Conservation (phyloP, 2,329 filamentous ascomycete species). For the Plenodomus lindquistii region DNA sequence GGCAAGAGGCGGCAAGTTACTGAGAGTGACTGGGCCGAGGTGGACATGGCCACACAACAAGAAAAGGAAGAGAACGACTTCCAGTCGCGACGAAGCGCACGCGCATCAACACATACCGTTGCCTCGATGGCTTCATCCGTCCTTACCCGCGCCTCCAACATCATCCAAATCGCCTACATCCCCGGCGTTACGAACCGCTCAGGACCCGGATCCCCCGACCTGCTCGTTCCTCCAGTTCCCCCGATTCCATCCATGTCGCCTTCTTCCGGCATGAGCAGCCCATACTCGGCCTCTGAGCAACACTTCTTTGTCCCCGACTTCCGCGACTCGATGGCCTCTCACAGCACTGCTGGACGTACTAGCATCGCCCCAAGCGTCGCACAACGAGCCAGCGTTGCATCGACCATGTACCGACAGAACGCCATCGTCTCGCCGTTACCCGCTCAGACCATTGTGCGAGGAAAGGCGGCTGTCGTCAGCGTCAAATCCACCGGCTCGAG, state of each 20-base stretch:
- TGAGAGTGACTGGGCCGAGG: conserved; percentile 61
- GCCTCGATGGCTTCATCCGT: conserved; percentile 94
- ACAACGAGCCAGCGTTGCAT: conserved; percentile 68
- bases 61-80: conserved; percentile 63
- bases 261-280: conserved; percentile 61
- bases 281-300: conserved; percentile 67
- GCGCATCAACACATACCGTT: conserved; percentile 82
- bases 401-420: conserved; percentile 91
- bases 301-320: conserved; percentile 95
- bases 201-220: conserved; percentile 76
- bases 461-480: conserved; percentile 90
- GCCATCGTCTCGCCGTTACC: conserved; percentile 78
- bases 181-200: conserved; percentile 94
- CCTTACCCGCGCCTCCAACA: conserved; percentile 93
- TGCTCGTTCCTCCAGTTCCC: conserved; percentile 88
- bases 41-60: conserved; percentile 55
- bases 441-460: conserved; percentile 83
- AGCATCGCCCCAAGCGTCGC: conserved; percentile 56
- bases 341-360: conserved; percentile 61
- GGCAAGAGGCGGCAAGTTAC: conserved; percentile 67
- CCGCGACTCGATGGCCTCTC: conserved; percentile 88
- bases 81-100: conserved; percentile 60
- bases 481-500: conserved; percentile 72
- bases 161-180: conserved; percentile 99
- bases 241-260: conserved; percentile 71